Evolutionary conservation across 1,284 basidiomycete species (phyloP).

Genomic region (Cryptococcus sp.): DNA sequence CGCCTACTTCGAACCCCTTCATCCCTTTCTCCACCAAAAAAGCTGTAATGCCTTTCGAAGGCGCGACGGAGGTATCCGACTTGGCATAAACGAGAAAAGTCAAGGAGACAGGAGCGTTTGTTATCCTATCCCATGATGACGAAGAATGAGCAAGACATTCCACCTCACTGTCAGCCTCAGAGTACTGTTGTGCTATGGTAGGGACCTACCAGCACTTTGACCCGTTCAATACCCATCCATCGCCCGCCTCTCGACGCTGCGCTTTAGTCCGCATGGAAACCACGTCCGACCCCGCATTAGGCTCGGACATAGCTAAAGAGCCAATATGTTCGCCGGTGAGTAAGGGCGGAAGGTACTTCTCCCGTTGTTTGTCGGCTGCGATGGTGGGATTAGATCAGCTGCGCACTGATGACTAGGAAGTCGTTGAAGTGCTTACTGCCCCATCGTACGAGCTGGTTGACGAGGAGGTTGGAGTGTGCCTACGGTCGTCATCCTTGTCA

Average conservation of each 20-base stretch:
- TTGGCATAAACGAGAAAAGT: conserved; percentile 94
- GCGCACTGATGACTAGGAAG: too few species aligned
- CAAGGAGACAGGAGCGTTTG: conserved; percentile 86
- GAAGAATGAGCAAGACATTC: background rate
- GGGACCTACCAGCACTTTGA: conserved; percentile 81
- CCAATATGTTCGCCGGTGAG: conserved; percentile 81
- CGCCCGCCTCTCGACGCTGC: conserved; percentile 62
- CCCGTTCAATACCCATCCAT: conserved; percentile 78
- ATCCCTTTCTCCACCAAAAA: conserved; percentile 84
- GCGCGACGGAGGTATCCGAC: conserved; percentile 68
- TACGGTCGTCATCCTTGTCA: conserved; percentile 11
- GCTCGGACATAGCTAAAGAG: conserved; percentile 90
- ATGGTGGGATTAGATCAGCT: background rate
- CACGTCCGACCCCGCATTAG: conserved; percentile 87
- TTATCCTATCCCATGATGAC: conserved; percentile 67
- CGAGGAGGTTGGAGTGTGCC: conserved; percentile 87
- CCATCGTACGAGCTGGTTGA: conserved; percentile 69
- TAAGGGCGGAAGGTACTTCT: conserved; percentile 82
- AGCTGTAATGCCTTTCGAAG: conserved; percentile 82
- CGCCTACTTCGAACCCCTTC: conserved; percentile 82
- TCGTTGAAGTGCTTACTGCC: conserved; percentile 65
- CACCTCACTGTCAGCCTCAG: background rate
- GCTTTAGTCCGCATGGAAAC: conserved; percentile 85
- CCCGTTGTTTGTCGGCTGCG: conserved; percentile 67
- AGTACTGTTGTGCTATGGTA: background rate